Conservation (phyloP, 2,329 filamentous ascomycete genomes). For the Talaromyces sp. region DNA sequence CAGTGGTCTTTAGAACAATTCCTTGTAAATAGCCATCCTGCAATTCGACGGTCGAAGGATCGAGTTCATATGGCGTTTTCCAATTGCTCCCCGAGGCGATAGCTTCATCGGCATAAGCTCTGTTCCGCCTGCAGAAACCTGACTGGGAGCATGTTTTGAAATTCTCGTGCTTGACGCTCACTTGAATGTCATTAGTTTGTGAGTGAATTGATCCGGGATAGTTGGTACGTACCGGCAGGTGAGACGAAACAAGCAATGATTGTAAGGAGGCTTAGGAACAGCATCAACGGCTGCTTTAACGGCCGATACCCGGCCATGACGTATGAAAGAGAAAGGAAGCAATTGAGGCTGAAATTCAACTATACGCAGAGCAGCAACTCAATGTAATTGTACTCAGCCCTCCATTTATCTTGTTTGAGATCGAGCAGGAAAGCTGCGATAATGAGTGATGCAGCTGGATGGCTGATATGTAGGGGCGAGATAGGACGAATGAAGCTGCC, state of each 20-base stretch:
- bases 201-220: too few species aligned
- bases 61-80: conserved; percentile 74
- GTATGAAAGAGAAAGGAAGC: background rate
- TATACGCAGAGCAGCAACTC: conserved; percentile 19
- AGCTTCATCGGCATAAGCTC: conserved; percentile 77
- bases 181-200: conserved; percentile 42
- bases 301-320: conserved; percentile 49
- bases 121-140: conserved; percentile 94
- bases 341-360: conserved; percentile 32
- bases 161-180: conserved; percentile 85
- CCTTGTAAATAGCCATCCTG: conserved; percentile 75
- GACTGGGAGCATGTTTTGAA: conserved; percentile 97
- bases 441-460: background rate
- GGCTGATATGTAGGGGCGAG: background rate
- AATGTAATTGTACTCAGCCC: conserved; percentile 21
- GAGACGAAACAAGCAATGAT: conserved; percentile 57
- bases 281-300: conserved; percentile 60
- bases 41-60: conserved; percentile 66
- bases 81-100: conserved; percentile 61
- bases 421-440: conserved; percentile 13
- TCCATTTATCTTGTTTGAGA: conserved; percentile 26
- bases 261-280: conserved; percentile 56
- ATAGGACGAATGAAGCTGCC: conserved; percentile 11
- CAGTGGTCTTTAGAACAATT: conserved; percentile 73
- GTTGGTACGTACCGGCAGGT: conserved; percentile 56